Conservation (phyloP, 116 monocot genomes). For the Dioscorea cayenensis region DNA sequence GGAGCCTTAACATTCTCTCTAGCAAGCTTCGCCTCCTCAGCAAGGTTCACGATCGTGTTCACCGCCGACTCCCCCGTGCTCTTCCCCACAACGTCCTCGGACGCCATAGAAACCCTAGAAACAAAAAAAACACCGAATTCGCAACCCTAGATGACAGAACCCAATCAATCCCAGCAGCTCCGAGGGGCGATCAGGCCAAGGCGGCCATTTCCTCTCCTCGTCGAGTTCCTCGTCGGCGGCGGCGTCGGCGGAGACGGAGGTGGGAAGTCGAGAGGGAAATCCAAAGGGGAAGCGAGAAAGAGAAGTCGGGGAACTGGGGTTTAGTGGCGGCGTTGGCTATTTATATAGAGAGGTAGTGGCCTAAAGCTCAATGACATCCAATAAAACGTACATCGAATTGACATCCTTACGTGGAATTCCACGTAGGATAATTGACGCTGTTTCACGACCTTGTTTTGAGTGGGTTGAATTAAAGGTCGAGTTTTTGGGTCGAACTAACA, state of each 20-base stretch:
- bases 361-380: too few relatives aligned
- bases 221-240: background rate
- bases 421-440: background rate
- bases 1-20: constrained; percentile 91
- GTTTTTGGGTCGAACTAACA: background rate
- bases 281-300: too few relatives aligned
- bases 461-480: background rate
- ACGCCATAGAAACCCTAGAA: constrained; percentile 47
- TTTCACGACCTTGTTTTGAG: background rate
- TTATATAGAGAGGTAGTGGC: background rate
- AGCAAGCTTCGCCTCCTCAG: constrained; percentile 97
- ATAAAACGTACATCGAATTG: too few relatives aligned
- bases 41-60: constrained; percentile 85
- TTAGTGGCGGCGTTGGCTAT: background rate
- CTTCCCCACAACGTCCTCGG: constrained; percentile 89
- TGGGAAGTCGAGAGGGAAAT: background rate
- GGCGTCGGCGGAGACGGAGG: too few relatives aligned
- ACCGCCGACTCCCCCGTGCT: constrained; percentile 88
- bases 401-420: too few relatives aligned
- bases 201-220: background rate
- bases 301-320: background rate
- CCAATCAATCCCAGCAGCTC: background rate
- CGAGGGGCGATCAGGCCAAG: background rate
- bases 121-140: background rate
- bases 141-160: background rate